These are phyloP conservation scores for Solanum sejunctum DNA, from an alignment of 257 asterid genomes.

Conservation along the genomic window DNA sequence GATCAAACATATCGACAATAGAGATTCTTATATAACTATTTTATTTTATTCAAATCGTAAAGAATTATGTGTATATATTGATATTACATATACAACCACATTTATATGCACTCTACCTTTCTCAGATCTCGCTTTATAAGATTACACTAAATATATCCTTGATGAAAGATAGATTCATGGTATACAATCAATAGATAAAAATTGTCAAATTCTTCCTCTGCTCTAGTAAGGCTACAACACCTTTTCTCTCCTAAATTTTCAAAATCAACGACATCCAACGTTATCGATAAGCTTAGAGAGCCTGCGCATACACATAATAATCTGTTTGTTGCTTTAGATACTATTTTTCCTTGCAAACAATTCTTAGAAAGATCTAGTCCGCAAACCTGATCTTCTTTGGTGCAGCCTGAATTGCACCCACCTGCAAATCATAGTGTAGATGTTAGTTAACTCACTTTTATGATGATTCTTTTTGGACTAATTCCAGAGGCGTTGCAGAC, in stretches of 20 bases:
- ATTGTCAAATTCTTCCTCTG: background rate
- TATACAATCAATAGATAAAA: background rate
- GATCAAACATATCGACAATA: too few species aligned
- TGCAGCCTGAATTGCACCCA: slow-evolving; percentile 38
- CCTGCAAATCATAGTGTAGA: slow-evolving; percentile 26
- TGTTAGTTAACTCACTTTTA: background rate
- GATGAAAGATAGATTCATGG: background rate
- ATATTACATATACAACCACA: too few species aligned
- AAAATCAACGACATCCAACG: background rate
- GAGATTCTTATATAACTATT: too few species aligned
- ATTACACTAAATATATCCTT: too few species aligned
- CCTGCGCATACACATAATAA: background rate
- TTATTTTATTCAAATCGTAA: too few species aligned
- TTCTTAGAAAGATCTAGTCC: slow-evolving; percentile 10
- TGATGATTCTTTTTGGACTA: background rate
- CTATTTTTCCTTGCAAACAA: background rate
- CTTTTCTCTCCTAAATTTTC: background rate
- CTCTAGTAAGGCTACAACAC: background rate
- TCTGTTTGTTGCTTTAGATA: background rate
- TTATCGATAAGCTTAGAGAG: background rate
- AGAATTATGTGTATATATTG: too few species aligned
- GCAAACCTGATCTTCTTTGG: slow-evolving; percentile 74
- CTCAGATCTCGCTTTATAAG: too few species aligned
- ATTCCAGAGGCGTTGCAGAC: background rate
- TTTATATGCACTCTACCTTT: too few species aligned